Base-by-base conservation (phyloP, 2,329 filamentous ascomycete genomes). In the Fonsecaea nubica region DNA sequence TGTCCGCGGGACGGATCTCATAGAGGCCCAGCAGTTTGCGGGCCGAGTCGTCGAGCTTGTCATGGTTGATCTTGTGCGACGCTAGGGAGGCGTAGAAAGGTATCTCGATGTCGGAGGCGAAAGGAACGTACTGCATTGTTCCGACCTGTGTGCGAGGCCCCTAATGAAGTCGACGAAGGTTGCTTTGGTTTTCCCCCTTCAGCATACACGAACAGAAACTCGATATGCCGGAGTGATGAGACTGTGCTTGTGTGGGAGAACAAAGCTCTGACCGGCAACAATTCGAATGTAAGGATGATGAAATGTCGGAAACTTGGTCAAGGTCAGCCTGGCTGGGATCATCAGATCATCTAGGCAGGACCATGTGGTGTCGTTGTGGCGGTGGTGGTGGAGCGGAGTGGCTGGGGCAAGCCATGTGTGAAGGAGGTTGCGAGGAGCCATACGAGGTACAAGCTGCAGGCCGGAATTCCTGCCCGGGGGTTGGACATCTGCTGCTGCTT, bases 41-140 rank as follows among this genome's bases (percentile, higher is more conserved):
- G 30, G 93, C 91, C 9, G 93, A 96, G 78, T 96, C 94, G 81
- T 97, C 92, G 59, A 99, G 91, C 80, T 93, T 97, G 81, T 97
- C 95, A 85, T 96, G 90, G 78, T 98, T 93, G 77, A 99, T 92
- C 81, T 99, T 99, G 72, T 90, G 91, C 5, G 90, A 88, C 66
- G 96, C 95, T n/a, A 99, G 87, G 4, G 92, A 90, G 54, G 92
- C 90, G 77, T 97, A 99, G 80, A 99, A 99, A 53, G 93, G 92
- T 52, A 98, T 85, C 77, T 99, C 95, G 76, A 98, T 93, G 80
- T 97, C 92, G 57, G 94, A 97, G 48, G 90, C 87, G 83, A 97
- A 98, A 0, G 94, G 90, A 67, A 92, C 92, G 79, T 93, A 99
- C 82, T 90, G 87, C 77, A 92, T 83, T 63, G 25, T 52, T 38